phyloP scores from a whole-genome alignment of 176 grass and related monocot species.

The Musa acuminata region DNA sequence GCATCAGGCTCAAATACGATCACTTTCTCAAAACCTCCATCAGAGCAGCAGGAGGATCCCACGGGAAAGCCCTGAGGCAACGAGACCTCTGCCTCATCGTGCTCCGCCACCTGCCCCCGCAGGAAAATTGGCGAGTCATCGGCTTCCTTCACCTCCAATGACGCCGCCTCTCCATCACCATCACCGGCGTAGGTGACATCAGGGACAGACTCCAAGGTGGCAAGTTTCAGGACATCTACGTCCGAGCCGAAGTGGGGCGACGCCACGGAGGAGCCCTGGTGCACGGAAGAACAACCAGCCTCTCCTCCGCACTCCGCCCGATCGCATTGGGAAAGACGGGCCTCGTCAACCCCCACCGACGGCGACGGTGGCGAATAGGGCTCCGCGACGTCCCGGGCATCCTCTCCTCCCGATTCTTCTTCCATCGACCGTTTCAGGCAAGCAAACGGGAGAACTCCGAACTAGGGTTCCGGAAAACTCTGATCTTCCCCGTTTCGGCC shows the following conservation, averaged over 20 bases:
- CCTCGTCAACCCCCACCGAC: not conserved
- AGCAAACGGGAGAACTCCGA: not conserved
- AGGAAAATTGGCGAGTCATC: not conserved
- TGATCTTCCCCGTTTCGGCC: not conserved
- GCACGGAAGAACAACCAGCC: not conserved
- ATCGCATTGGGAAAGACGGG: not conserved
- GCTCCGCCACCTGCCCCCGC: not conserved
- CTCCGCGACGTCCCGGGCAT: not conserved
- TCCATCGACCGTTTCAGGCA: conserved; percentile 2
- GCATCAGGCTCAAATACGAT: not conserved
- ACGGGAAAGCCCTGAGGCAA: not conserved
- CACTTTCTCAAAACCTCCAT: not conserved
- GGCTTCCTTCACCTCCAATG: not conserved
- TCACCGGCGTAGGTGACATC: not conserved
- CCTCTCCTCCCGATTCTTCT: not conserved
- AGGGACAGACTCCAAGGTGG: not conserved
- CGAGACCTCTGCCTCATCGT: not conserved
- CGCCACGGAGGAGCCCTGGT: not conserved
- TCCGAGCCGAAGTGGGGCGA: not conserved
- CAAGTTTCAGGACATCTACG: not conserved
- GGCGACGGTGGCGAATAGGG: not conserved
- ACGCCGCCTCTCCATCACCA: not conserved
- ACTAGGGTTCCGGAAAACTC: conserved; percentile 18
- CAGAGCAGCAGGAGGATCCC: too few relatives aligned
- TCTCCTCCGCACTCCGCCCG: not conserved